Conservation (phyloP, 495 filamentous ascomycete species). For the Neurospora tetrasperma region DNA sequence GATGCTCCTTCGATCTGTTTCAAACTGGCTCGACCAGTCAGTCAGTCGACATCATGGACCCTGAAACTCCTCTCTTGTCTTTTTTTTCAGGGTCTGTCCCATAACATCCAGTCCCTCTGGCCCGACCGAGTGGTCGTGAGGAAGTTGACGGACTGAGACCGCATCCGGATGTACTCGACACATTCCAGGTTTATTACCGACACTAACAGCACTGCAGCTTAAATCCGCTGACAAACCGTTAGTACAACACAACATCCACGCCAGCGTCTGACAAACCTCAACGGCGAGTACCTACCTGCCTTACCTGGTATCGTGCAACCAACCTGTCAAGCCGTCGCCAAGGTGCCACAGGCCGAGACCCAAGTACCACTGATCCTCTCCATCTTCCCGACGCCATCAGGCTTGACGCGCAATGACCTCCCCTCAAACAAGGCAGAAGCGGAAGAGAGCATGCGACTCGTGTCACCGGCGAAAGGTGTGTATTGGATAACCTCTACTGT, state of each 20-base stretch:
- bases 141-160: background rate
- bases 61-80: background rate
- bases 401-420: background rate
- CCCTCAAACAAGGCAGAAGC: conserved; percentile 2
- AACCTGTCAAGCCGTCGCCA: background rate
- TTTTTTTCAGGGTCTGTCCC: background rate
- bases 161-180: background rate
- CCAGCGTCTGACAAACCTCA: background rate
- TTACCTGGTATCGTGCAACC: background rate
- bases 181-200: background rate
- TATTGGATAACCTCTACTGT: background rate
- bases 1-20: background rate
- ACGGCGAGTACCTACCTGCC: background rate
- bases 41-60: background rate
- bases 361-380: no score
- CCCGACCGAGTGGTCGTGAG: background rate
- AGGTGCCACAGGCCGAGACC: background rate
- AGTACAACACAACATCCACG: background rate
- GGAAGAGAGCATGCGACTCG: conserved; percentile 37
- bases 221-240: background rate
- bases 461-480: conserved; percentile 39
- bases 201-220: background rate
- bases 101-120: background rate
- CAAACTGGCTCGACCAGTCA: background rate
- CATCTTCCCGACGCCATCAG: background rate